Evolutionary conservation across 192 early-diverging fungal species (phyloP), one percentile per base, ranked within the genome.

Genomic region (Phycomyces blakesleeanus): DNA sequence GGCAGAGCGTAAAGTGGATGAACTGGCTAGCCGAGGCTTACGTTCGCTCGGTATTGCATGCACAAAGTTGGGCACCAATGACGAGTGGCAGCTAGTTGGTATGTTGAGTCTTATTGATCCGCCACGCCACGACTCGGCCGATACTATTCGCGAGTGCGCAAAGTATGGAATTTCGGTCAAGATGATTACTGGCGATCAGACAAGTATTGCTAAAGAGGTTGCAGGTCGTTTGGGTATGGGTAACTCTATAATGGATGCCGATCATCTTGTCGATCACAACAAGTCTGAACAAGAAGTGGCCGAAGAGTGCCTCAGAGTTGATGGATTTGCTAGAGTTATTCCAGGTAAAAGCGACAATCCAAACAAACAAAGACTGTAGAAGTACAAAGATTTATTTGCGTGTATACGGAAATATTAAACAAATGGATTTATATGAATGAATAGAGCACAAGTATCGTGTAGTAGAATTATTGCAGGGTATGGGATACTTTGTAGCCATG

Each of bases 121-220:
- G 16, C 87, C 87, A 10, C 73, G 87, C 22, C 79, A 80, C 16
- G 89, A 89, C 61, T 89, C 89, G 47, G 87, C 80, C 6, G 61
- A 70, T 8, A 91, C 89, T 24, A 89, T 91, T 68, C 53, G 59
- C 29, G 84, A 86, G 40, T 89, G 87, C 61, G 44, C 74, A 20
- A 59, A 74, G 39, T 80, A 85, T 66, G 89, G 89, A 51, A 79
- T 91, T 40, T 61, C 75, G 0, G 85, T 89, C 62, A 91, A 91
- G 66, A 89, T 91, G 89, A 87, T 91, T 55, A 91, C 89, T 8
- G 89, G 89, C 34, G 89, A 91, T 65, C 89, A 89, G 61, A 76
- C 76, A 16, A 81, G 86, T 38, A 89, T 89, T 71, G 89, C 82
- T 40, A 88, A 88, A 75, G 87, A 82, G 51, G 83, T 91, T n/a